Evolutionary conservation across 2,329 filamentous ascomycete genomes (phyloP).

Genomic region (Pseudogymnoascus sp.): DNA sequence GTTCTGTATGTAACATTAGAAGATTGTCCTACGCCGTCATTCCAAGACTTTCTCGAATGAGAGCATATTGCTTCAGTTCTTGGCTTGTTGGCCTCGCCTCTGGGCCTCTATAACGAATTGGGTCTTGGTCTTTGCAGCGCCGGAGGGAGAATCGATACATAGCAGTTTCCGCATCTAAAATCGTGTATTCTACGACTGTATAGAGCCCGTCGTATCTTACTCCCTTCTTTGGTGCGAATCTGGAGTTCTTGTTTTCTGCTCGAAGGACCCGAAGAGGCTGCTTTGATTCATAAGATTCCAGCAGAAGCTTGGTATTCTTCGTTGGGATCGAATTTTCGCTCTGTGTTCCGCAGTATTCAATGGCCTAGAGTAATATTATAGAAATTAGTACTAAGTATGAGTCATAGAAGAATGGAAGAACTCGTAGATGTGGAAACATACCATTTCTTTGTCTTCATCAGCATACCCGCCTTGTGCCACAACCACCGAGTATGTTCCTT

Average conservation of each 20-base stretch:
- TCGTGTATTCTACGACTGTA: slow-evolving; percentile 33
- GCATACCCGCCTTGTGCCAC: slow-evolving; percentile 40
- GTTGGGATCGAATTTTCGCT: slow-evolving; percentile 26
- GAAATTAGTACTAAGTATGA: not conserved
- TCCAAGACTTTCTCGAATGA: not conserved
- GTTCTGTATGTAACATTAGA: not conserved
- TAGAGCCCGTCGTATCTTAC: slow-evolving; percentile 55
- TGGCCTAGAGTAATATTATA: slow-evolving; percentile 26
- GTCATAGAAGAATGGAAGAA: not conserved
- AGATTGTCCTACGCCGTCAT: not conserved
- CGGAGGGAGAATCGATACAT: slow-evolving; percentile 42
- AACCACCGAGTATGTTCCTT: slow-evolving; percentile 46
- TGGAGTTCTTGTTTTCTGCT: slow-evolving; percentile 30
- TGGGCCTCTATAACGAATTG: slow-evolving; percentile 38
- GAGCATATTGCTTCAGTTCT: slow-evolving; percentile 25
- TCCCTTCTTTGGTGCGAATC: slow-evolving; percentile 40
- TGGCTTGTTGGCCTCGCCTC: slow-evolving; percentile 36
- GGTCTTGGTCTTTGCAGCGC: slow-evolving; percentile 36
- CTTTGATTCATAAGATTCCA: slow-evolving; percentile 32
- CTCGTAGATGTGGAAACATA: slow-evolving; percentile 13
- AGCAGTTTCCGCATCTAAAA: slow-evolving; percentile 34
- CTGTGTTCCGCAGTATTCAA: slow-evolving; percentile 46
- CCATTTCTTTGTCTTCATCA: slow-evolving; percentile 41
- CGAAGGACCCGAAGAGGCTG: slow-evolving; percentile 45
- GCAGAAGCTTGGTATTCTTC: slow-evolving; percentile 35